Percentiles rank a stretch among this genome's conserved stretches.
These are phyloP conservation scores for Talaromyces rugulosus DNA, from an alignment of 2,329 filamentous ascomycete genomes.

Conservation along the genomic window DNA sequence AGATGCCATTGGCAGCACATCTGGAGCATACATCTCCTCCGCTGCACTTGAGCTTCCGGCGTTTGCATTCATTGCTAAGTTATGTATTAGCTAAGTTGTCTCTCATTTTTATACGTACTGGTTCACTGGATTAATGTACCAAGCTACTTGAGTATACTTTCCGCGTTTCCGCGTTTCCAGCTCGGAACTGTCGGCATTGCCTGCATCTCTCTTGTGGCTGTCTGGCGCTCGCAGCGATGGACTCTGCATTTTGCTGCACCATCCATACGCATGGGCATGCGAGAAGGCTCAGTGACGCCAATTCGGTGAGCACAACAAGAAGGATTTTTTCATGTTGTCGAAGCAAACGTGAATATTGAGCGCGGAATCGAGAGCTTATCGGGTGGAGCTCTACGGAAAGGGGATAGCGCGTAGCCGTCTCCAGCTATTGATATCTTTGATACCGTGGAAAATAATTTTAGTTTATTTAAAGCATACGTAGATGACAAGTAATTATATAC, in stretches of 20 bases:
- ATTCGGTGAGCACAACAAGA: background rate
- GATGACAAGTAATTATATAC: background rate
- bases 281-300: background rate
- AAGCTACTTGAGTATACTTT: constrained; percentile 33
- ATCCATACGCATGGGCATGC: background rate
- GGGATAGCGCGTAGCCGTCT: background rate
- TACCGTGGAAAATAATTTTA: background rate
- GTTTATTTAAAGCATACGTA: background rate
- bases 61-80: constrained; percentile 13
- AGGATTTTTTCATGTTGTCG: background rate
- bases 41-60: constrained; percentile 12
- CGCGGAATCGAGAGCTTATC: background rate
- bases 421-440: background rate
- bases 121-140: constrained; percentile 19
- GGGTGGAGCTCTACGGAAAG: background rate
- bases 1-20: constrained; percentile 6
- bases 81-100: background rate
- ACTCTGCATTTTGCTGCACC: background rate
- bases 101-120: background rate
- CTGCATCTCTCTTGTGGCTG: constrained; percentile 7
- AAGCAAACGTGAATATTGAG: background rate
- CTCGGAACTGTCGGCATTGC: background rate
- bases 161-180: constrained; percentile 23
- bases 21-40: constrained; percentile 11
- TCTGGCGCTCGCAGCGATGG: background rate